Evolutionary conservation across 306 rosid genomes (phyloP).

Genomic region (Pueraria montana): DNA sequence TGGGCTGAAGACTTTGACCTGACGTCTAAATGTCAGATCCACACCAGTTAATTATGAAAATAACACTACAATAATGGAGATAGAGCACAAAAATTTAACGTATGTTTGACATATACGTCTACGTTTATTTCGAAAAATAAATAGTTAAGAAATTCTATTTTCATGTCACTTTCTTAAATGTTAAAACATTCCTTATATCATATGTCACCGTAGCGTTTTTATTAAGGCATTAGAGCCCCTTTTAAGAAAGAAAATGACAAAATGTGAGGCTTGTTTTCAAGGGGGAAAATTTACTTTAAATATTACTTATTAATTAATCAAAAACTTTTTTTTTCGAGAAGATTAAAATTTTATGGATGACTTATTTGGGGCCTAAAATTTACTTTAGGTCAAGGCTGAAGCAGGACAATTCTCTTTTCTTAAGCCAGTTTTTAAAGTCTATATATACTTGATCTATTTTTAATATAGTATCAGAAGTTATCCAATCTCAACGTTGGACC

Average conservation of each 20-base stretch:
- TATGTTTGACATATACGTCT: background rate
- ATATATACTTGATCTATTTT: background rate
- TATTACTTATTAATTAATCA: too few relatives aligned
- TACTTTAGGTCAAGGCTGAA: background rate
- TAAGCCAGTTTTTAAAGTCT: background rate
- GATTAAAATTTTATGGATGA: background rate
- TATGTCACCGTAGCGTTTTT: too few relatives aligned
- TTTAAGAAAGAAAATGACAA: too few relatives aligned
- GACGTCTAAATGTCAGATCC: background rate
- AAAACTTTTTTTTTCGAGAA: too few relatives aligned
- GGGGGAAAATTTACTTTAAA: too few relatives aligned
- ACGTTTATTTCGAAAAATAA: too few relatives aligned
- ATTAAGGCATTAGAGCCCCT: too few relatives aligned
- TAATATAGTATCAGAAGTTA: background rate
- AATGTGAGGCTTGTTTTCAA: too few relatives aligned
- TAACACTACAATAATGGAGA: background rate
- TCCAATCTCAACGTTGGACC: background rate
- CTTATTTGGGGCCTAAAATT: background rate
- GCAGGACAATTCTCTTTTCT: background rate
- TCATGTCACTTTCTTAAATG: too few relatives aligned
- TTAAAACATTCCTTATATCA: too few relatives aligned
- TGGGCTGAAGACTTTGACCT: background rate
- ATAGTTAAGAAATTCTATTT: too few relatives aligned
- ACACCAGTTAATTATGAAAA: background rate
- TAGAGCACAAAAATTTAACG: background rate